phyloP scores from a whole-genome alignment of 257 asterid genomes.

The Rauvolfia tetraphylla region DNA sequence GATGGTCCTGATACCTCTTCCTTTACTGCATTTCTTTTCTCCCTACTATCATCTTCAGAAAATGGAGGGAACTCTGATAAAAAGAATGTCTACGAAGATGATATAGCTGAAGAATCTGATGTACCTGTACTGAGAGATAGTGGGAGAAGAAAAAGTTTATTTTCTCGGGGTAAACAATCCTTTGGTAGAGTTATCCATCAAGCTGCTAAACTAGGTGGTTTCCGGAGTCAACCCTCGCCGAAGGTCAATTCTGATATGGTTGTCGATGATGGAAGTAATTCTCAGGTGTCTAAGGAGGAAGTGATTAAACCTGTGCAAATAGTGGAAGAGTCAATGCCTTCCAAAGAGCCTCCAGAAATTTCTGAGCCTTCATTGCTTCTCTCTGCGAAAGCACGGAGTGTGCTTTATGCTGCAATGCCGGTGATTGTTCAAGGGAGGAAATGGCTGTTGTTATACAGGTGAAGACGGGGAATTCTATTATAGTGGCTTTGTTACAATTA shows the following conservation, averaged over 20 bases:
- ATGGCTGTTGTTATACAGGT: conserved; percentile 92
- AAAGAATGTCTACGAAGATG: conserved; percentile 29
- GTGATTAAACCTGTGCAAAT: conserved; percentile 48
- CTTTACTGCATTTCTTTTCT: conserved; percentile 74
- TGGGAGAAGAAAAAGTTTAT: conserved; percentile 56
- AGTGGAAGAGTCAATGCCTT: conserved; percentile 31
- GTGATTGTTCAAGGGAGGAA: conserved; percentile 77
- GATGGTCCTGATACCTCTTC: conserved; percentile 97
- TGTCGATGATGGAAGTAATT: conserved; percentile 33
- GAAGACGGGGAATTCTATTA: conserved; percentile 7
- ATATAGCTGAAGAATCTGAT: conserved; percentile 35
- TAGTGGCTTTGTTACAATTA: conserved; percentile 7
- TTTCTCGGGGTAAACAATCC: conserved; percentile 72
- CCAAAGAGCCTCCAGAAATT: conserved; percentile 54
- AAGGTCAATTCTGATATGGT: conserved; percentile 48
- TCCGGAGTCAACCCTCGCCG: conserved; percentile 44
- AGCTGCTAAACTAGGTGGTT: conserved; percentile 65
- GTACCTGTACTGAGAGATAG: conserved; percentile 52
- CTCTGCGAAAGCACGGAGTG: conserved; percentile 59
- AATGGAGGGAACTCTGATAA: conserved; percentile 33
- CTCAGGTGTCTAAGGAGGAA: conserved; percentile 33
- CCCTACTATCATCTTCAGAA: conserved; percentile 69
- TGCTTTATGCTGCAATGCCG: conserved; percentile 66
- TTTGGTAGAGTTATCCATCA: conserved; percentile 62
- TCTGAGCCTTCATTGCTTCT: conserved; percentile 90